Evolutionary conservation across 2,329 filamentous ascomycete genomes (phyloP).

Genomic region (Berkeleyomyces rouxiae): DNA sequence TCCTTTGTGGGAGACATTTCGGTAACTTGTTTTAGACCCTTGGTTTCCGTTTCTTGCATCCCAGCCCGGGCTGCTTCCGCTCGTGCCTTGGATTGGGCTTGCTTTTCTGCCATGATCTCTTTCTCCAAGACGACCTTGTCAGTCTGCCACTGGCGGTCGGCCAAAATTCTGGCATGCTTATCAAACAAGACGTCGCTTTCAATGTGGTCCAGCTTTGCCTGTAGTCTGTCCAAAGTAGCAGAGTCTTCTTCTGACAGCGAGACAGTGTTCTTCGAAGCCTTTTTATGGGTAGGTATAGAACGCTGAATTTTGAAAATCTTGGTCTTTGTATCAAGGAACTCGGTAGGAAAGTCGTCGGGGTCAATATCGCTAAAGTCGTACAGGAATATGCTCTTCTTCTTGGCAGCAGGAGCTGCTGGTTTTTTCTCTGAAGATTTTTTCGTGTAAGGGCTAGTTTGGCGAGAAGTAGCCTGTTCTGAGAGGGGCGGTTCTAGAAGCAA

Average conservation of each 20-base stretch:
- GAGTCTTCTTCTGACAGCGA: conserved; percentile 20
- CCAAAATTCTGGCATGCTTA: conserved; percentile 30
- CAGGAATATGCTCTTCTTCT: conserved; percentile 8
- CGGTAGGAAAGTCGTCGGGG: conserved; percentile 56
- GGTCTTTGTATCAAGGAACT: conserved; percentile 59
- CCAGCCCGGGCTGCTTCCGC: neutral
- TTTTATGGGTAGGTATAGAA: conserved; percentile 23
- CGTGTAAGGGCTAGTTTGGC: conserved; percentile 4
- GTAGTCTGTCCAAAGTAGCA: conserved; percentile 44
- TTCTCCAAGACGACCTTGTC: conserved; percentile 44
- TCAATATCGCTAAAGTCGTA: conserved; percentile 52
- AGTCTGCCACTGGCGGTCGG: conserved; percentile 48
- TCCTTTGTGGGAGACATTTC: neutral
- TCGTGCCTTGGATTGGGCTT: conserved; percentile 20
- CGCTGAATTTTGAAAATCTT: conserved; percentile 47
- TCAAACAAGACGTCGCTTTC: conserved; percentile 67
- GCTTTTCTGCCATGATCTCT: conserved; percentile 37
- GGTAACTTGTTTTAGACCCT: conserved; percentile 13
- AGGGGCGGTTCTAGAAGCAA: neutral
- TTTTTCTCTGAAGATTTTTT: conserved; percentile 19
- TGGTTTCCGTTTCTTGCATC: neutral
- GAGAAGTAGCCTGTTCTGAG: conserved; percentile 1
- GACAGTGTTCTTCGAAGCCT: conserved; percentile 19
- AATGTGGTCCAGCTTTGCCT: conserved; percentile 59
- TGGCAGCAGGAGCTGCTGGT: conserved; percentile 19